These are phyloP conservation scores for Dactylellina sp. DNA, from an alignment of 2,329 filamentous ascomycete species.

Conservation along the genomic window DNA sequence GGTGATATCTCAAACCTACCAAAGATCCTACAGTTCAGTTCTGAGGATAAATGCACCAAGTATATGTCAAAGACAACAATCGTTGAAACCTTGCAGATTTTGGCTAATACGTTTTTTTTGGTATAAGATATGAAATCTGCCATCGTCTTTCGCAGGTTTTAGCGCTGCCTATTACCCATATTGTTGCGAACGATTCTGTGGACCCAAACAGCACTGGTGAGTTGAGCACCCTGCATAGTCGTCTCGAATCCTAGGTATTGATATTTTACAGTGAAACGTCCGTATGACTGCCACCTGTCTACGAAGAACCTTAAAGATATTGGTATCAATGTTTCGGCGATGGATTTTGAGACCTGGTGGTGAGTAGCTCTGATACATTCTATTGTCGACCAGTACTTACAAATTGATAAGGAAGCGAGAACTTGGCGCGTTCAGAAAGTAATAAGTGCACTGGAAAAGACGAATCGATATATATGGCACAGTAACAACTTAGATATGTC, in stretches of 20 bases:
- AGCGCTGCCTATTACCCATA: conserved; percentile 75
- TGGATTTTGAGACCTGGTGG: conserved; percentile 87
- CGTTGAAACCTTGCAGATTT: conserved; percentile 1
- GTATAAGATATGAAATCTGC: conserved; percentile 74
- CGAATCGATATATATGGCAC: conserved; percentile 11
- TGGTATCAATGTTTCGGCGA: conserved; percentile 78
- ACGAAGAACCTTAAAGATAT: conserved; percentile 78
- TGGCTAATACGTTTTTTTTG: background rate
- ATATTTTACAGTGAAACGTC: conserved; percentile 72
- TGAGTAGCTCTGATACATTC: conserved; percentile 66
- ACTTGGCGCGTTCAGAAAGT: conserved; percentile 54
- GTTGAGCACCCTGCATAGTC: conserved; percentile 7
- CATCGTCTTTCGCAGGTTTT: conserved; percentile 81
- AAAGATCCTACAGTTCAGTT: conserved; percentile 82
- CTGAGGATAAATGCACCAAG: conserved; percentile 87
- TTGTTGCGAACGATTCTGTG: conserved; percentile 78
- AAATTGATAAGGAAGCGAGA: conserved; percentile 64
- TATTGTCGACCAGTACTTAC: conserved; percentile 69
- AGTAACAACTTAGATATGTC: conserved; percentile 47
- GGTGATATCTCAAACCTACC: conserved; percentile 71
- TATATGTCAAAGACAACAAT: background rate
- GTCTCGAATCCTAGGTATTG: conserved; percentile 12
- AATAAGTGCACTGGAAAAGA: background rate
- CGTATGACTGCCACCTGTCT: conserved; percentile 88
- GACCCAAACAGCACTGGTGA: conserved; percentile 72